phyloP scores from a whole-genome alignment of 2,329 filamentous ascomycete species.

The Hirsutella minnesotensis region DNA sequence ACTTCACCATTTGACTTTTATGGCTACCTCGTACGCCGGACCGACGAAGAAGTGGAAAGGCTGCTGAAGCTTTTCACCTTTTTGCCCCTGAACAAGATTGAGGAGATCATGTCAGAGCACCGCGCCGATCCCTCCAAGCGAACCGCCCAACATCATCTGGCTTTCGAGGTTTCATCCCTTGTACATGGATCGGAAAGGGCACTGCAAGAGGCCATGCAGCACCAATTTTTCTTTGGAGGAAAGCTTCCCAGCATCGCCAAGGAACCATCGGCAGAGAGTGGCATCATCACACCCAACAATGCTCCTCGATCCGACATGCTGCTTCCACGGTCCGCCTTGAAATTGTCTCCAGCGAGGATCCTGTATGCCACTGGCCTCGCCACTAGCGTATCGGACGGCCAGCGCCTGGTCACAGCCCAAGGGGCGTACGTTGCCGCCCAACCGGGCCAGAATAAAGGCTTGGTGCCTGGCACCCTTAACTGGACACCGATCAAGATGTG shows the following conservation, averaged over 20 bases:
- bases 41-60: constrained; percentile 70
- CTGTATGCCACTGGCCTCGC: constrained; percentile 49
- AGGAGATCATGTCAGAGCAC: constrained; percentile 56
- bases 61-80: constrained; percentile 90
- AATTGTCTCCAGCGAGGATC: constrained; percentile 45
- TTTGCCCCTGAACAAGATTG: constrained; percentile 59
- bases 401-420: constrained; percentile 40
- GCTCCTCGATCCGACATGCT: constrained; percentile 41
- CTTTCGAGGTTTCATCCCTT: constrained; percentile 69
- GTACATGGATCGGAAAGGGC: constrained; percentile 62
- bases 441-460: constrained; percentile 29
- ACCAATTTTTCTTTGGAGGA: constrained; percentile 35
- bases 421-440: constrained; percentile 50
- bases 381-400: constrained; percentile 41
- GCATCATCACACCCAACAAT: constrained; percentile 30
- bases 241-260: constrained; percentile 17
- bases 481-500: constrained; percentile 52
- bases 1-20: constrained; percentile 81
- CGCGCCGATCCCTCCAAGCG: constrained; percentile 55
- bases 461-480: constrained; percentile 38
- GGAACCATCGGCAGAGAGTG: constrained; percentile 15
- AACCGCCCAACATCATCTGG: constrained; percentile 71
- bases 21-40: constrained; percentile 73
- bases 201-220: constrained; percentile 43
- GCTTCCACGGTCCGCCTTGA: constrained; percentile 46